Conservation (phyloP, 148 eudicot genomes). For the Tetragonia tetragonoides region DNA sequence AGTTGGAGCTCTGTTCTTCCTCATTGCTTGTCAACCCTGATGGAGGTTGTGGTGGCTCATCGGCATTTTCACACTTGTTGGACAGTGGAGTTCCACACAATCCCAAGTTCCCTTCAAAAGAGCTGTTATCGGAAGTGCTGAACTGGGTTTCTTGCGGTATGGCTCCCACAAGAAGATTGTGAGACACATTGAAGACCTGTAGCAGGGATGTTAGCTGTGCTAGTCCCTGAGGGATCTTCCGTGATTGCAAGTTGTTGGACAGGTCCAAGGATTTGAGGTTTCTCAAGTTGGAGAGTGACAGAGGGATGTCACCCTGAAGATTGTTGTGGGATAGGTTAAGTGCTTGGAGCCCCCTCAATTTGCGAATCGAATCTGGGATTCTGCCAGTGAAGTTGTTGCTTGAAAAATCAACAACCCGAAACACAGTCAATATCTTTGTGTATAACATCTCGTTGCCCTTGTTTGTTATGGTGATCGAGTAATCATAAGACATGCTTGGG, state of each 20-base stretch:
- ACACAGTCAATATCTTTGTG: neutral
- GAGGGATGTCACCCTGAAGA: conserved; percentile 26
- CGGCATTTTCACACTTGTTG: conserved; percentile 8
- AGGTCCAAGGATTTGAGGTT: conserved; percentile 40
- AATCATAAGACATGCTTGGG: neutral
- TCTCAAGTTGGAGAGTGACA: conserved; percentile 17
- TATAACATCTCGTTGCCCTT: conserved; percentile 24
- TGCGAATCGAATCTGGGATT: conserved; percentile 31
- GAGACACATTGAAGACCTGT: conserved; percentile 33
- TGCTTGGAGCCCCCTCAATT: conserved; percentile 29
- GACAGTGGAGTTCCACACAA: conserved; percentile 37
- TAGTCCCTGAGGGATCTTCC: conserved; percentile 35
- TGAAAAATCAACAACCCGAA: conserved; percentile 33
- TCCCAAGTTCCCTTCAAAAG: conserved; percentile 32
- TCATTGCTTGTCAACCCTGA: neutral
- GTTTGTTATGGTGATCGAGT: conserved; percentile 24
- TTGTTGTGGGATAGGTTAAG: conserved; percentile 42
- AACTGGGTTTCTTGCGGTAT: conserved; percentile 38
- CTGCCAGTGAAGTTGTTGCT: conserved; percentile 35
- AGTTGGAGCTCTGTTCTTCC: conserved; percentile 1
- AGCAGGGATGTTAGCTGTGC: conserved; percentile 26
- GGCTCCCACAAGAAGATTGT: conserved; percentile 31
- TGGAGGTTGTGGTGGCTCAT: neutral
- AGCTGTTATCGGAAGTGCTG: conserved; percentile 24
- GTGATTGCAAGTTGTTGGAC: conserved; percentile 37